phyloP scores from a whole-genome alignment of 1,284 basidiomycete genomes.

The Marasmius tenuissimus region DNA sequence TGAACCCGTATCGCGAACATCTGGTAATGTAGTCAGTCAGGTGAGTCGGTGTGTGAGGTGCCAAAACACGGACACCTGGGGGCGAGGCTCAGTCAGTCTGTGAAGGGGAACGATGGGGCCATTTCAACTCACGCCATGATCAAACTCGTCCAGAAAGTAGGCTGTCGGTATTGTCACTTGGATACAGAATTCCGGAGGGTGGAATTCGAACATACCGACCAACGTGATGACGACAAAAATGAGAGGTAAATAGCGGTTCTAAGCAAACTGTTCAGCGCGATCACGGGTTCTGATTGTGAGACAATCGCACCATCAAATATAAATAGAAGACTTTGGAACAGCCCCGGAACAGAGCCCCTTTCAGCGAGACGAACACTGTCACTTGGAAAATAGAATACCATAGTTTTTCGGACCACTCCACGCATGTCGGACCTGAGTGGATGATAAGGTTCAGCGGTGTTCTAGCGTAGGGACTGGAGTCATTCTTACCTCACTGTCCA shows the following conservation, averaged over 20 bases:
- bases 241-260: constrained; percentile 8
- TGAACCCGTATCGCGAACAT: constrained; percentile 18
- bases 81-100: background rate
- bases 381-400: background rate
- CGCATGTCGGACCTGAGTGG: constrained; percentile 2
- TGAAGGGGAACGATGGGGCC: too few species aligned
- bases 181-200: too few species aligned
- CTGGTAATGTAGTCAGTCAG: background rate
- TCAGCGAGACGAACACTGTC: background rate
- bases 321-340: background rate
- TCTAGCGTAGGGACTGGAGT: background rate
- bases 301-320: constrained; percentile 1
- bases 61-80: background rate
- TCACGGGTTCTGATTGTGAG: background rate
- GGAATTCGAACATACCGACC: background rate
- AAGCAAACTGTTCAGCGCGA: background rate
- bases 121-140: background rate
- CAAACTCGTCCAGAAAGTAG: background rate
- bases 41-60: background rate
- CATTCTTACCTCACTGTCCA: constrained; percentile 8
- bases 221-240: constrained; percentile 3
- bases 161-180: background rate
- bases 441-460: background rate
- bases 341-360: background rate
- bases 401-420: constrained; percentile 9